Evolutionary conservation across 2,329 filamentous ascomycete species (phyloP).

Genomic region (Fusarium cicatricum): DNA sequence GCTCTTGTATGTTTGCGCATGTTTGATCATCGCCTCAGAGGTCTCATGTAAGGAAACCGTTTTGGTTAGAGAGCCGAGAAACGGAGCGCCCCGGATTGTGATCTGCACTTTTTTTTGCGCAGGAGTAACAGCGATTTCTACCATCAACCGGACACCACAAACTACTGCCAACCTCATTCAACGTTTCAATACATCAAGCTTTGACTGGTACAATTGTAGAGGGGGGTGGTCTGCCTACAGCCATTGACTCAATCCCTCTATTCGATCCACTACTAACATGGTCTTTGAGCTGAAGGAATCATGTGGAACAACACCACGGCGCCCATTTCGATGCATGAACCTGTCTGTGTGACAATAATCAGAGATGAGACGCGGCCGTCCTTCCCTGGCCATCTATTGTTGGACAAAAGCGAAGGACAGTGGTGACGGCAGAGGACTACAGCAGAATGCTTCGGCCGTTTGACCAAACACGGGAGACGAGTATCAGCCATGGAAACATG

Average conservation of each 20-base stretch:
- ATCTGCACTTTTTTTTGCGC: conserved; percentile 23
- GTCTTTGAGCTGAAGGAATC: conserved; percentile 1
- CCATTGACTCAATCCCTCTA: conserved; percentile 15
- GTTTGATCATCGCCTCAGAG: neutral
- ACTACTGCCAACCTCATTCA: neutral
- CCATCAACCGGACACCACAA: too few species aligned
- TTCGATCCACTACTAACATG: neutral
- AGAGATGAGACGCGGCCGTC: conserved; percentile 23
- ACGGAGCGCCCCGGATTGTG: conserved; percentile 15
- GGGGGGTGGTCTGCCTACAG: neutral
- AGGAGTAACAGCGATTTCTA: conserved; percentile 19
- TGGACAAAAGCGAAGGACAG: conserved; percentile 25
- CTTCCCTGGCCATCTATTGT: conserved; percentile 19
- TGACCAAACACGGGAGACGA: conserved; percentile 31
- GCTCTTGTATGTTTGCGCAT: neutral
- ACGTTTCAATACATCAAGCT: conserved; percentile 10
- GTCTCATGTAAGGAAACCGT: neutral
- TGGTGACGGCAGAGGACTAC: conserved; percentile 24
- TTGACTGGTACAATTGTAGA: neutral
- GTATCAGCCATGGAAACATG: conserved; percentile 17
- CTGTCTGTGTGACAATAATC: conserved; percentile 19
- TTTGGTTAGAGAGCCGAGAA: neutral
- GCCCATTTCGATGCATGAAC: conserved; percentile 23
- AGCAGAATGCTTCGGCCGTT: conserved; percentile 35
- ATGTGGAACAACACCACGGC: conserved; percentile 8